These are phyloP conservation scores for Austroboletus eburneus DNA, from an alignment of 768 basidiomycete species.

Conservation along the genomic window DNA sequence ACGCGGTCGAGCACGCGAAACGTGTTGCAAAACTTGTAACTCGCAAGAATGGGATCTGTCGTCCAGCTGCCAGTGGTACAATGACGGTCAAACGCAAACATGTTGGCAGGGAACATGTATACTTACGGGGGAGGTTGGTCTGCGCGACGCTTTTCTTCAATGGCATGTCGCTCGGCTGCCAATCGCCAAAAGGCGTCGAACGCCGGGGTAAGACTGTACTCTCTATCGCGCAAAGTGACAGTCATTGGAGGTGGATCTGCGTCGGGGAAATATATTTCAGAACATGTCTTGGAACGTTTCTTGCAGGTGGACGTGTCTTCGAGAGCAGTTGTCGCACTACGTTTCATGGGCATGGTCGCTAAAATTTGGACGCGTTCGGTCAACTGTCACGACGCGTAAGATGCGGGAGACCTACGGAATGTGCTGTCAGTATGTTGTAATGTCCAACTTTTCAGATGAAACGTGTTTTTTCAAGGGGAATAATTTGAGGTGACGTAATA, in stretches of 20 bases:
- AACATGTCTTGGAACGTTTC: slow-evolving; percentile 25
- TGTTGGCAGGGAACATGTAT: no score
- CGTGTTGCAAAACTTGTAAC: slow-evolving; percentile 66
- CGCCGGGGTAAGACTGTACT: slow-evolving; percentile 43
- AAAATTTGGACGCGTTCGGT: background rate
- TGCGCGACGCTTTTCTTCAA: slow-evolving; percentile 50
- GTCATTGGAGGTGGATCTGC: slow-evolving; percentile 23
- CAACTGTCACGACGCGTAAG: background rate
- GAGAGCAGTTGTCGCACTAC: slow-evolving; percentile 2
- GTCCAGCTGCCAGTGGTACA: slow-evolving; percentile 69
- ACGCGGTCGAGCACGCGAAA: slow-evolving; percentile 71
- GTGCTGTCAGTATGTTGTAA: background rate
- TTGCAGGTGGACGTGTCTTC: slow-evolving; percentile 12
- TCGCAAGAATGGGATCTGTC: slow-evolving; percentile 50
- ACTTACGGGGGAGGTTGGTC: slow-evolving; percentile 52
- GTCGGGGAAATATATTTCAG: slow-evolving; percentile 13
- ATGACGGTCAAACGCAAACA: slow-evolving; percentile 14
- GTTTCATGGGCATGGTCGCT: slow-evolving; percentile 18
- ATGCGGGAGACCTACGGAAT: background rate
- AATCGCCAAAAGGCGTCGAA: slow-evolving; percentile 62
- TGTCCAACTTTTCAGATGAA: background rate
- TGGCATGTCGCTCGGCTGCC: slow-evolving; percentile 53
- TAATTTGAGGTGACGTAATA: background rate
- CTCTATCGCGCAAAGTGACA: slow-evolving; percentile 33
- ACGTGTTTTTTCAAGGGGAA: no score